Evolutionary conservation across 2,329 filamentous ascomycete genomes (phyloP).

Genomic region (Fusarium udum): DNA sequence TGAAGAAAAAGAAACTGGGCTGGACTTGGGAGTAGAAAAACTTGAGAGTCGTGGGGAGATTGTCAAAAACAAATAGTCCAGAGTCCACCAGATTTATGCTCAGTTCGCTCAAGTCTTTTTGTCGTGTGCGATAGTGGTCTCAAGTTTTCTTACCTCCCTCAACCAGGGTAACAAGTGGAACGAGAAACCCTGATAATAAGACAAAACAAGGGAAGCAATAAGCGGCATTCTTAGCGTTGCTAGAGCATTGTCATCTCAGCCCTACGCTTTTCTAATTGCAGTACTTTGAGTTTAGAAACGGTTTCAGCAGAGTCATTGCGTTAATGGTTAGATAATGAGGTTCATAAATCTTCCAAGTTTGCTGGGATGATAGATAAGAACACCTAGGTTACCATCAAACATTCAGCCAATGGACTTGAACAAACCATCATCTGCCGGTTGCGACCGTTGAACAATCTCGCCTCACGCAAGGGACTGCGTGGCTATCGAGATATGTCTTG

Average conservation of each 20-base stretch:
- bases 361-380: neutral
- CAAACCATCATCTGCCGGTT: neutral
- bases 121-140: neutral
- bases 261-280: conserved; percentile 10
- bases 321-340: neutral
- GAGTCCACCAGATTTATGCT: neutral
- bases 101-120: neutral
- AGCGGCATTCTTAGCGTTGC: conserved; percentile 12
- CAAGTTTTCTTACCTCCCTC: neutral
- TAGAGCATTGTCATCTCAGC: conserved; percentile 10
- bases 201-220: conserved; percentile 3
- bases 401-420: neutral
- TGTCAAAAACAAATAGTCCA: neutral
- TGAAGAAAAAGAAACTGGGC: conserved; percentile 8
- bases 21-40: neutral
- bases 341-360: neutral
- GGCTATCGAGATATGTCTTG: conserved; percentile 3
- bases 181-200: neutral
- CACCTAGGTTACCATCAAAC: neutral
- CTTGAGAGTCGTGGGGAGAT: neutral
- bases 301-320: neutral
- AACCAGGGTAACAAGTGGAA: neutral
- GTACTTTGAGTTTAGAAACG: neutral
- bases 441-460: conserved; percentile 10
- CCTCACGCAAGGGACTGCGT: neutral